Percentiles rank a stretch among this genome's conserved stretches.
Conservation (phyloP, 208 protist species). For the Acanthamoeba castellanii region DNA sequence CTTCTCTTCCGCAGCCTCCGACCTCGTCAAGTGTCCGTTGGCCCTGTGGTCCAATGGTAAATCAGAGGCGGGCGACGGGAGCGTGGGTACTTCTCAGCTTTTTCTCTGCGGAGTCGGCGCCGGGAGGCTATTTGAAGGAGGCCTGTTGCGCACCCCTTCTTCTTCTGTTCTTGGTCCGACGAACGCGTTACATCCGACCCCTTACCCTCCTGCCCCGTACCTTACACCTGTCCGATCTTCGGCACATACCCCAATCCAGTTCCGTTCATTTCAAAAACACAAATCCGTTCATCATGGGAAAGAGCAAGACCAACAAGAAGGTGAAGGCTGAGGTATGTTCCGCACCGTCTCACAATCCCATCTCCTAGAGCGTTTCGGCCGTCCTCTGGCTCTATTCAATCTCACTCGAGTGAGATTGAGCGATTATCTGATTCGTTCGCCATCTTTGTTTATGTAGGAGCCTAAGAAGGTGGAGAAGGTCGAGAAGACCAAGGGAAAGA, state of each 20-base stretch:
- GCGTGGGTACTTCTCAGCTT: background rate
- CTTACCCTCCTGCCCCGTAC: slow-evolving; percentile 29
- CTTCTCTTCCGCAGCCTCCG: background rate
- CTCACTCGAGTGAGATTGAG: too few species aligned
- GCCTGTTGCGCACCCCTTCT: background rate
- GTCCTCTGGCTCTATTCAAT: too few species aligned
- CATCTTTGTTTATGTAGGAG: background rate
- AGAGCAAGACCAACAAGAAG: slow-evolving; percentile 19
- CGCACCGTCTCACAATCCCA: background rate
- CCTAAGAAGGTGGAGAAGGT: slow-evolving; percentile 1
- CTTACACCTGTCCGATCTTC: slow-evolving; percentile 30
- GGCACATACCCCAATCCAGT: background rate
- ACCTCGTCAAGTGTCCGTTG: background rate
- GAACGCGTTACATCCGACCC: background rate
- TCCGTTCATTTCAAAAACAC: background rate
- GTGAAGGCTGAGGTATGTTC: slow-evolving; percentile 48
- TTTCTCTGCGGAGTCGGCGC: slow-evolving; percentile 26
- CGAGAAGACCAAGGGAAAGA: slow-evolving; percentile 2
- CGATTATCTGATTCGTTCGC: too few species aligned
- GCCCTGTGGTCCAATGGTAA: background rate
- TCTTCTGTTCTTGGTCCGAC: slow-evolving; percentile 43
- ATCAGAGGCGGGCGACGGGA: background rate
- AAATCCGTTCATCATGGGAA: background rate
- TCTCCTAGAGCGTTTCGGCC: too few species aligned
- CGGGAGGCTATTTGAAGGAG: background rate